Conservation (phyloP, 1,284 basidiomycete species). For the Cerrena zonata region DNA sequence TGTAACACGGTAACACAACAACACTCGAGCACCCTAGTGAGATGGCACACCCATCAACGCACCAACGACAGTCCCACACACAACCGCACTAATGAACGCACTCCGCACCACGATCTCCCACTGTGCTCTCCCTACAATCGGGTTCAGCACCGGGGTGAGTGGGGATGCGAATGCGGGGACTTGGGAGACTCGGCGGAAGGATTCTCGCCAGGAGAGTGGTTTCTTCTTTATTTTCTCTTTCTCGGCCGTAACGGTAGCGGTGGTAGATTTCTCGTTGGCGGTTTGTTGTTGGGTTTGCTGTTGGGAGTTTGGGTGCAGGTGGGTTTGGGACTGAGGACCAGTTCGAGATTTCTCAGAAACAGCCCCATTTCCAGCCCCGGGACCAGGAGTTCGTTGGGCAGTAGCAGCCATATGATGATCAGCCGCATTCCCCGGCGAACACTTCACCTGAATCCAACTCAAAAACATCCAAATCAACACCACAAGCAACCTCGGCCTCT, state of each 20-base stretch:
- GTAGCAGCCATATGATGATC: neutral
- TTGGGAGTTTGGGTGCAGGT: neutral
- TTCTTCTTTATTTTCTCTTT: neutral
- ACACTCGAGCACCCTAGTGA: too few relatives aligned
- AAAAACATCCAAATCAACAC: neutral
- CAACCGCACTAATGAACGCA: constrained; percentile 28
- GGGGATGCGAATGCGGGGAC: constrained; percentile 68
- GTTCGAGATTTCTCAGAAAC: neutral
- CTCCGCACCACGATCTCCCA: constrained; percentile 64
- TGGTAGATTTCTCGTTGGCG: constrained; percentile 11
- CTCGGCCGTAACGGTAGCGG: constrained; percentile 5
- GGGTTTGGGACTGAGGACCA: neutral
- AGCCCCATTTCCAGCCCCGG: neutral
- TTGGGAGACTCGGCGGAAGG: constrained; percentile 44
- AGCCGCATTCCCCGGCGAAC: constrained; percentile 24
- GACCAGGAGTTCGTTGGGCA: too few relatives aligned
- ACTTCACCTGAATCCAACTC: constrained; percentile 24
- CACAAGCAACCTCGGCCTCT: neutral
- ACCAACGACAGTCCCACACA: constrained; percentile 25
- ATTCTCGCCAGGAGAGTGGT: constrained; percentile 23
- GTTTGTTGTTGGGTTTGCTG: neutral
- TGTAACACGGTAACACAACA: too few relatives aligned
- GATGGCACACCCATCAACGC: constrained; percentile 28
- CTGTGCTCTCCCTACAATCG: constrained; percentile 67
- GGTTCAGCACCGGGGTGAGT: constrained; percentile 61